These are phyloP conservation scores for Backusella macrospora DNA, from an alignment of 192 early-diverging fungal genomes.

Conservation along the genomic window DNA sequence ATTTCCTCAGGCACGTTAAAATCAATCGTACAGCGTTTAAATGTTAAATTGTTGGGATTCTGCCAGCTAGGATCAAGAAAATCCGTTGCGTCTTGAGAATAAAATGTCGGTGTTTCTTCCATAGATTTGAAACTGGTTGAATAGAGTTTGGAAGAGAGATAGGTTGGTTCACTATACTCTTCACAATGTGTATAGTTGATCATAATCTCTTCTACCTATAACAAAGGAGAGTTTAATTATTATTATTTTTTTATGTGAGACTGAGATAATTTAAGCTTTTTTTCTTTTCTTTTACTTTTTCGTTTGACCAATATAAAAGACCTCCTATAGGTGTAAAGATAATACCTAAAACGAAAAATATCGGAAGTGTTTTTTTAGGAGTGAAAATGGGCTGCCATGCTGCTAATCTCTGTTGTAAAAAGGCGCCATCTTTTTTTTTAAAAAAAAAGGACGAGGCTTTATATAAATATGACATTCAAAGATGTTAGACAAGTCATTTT, in stretches of 20 bases:
- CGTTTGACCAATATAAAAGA: slow-evolving; percentile 75
- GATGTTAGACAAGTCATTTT: background rate
- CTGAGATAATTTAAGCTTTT: slow-evolving; percentile 30
- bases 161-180: slow-evolving; percentile 16
- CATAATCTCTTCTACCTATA: slow-evolving; percentile 48
- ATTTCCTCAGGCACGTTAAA: slow-evolving; percentile 69
- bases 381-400: slow-evolving; percentile 98
- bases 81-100: slow-evolving; percentile 16
- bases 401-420: slow-evolving; percentile 94
- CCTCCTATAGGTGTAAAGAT: slow-evolving; percentile 94
- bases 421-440: slow-evolving; percentile 83
- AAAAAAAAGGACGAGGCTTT: background rate
- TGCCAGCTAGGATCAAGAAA: slow-evolving; percentile 31
- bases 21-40: slow-evolving; percentile 64
- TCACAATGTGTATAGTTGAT: slow-evolving; percentile 50
- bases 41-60: slow-evolving; percentile 20
- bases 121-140: background rate
- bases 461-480: too few species aligned
- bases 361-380: slow-evolving; percentile 91
- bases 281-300: slow-evolving; percentile 1
- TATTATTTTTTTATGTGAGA: too few species aligned
- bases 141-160: slow-evolving; percentile 32
- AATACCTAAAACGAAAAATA: slow-evolving; percentile 91
- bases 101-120: slow-evolving; percentile 23
- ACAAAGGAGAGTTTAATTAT: slow-evolving; percentile 31